Evolutionary conservation across 495 filamentous ascomycete species (phyloP).

Genomic region (Jackrogersella multiformis): DNA sequence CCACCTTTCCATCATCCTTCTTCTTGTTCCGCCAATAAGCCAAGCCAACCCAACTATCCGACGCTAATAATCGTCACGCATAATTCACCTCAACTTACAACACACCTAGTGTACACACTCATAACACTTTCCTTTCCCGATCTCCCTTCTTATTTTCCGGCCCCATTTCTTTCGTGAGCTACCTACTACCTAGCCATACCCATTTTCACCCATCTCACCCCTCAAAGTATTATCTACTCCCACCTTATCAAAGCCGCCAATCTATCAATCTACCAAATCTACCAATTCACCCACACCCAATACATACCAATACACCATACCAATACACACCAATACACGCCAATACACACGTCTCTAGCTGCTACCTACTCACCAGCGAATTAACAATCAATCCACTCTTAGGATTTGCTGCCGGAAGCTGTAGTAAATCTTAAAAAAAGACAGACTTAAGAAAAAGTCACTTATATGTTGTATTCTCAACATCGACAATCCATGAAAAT

Average conservation of each 20-base stretch:
- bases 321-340: too few species aligned
- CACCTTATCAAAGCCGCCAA: slow-evolving; percentile 27
- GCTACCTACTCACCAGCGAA: slow-evolving; percentile 20
- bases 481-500: slow-evolving; percentile 44
- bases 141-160: slow-evolving; percentile 5
- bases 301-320: too few species aligned
- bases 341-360: neutral
- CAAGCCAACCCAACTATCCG: neutral
- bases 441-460: slow-evolving; percentile 42
- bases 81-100: neutral
- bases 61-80: neutral
- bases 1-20: slow-evolving; percentile 7
- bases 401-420: slow-evolving; percentile 32
- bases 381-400: slow-evolving; percentile 16
- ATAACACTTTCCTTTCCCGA: too few species aligned
- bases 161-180: slow-evolving; percentile 7
- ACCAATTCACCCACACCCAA: neutral
- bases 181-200: neutral
- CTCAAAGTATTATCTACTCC: slow-evolving; percentile 23
- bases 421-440: slow-evolving; percentile 32
- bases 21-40: slow-evolving; percentile 16
- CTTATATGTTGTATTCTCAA: slow-evolving; percentile 50
- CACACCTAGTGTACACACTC: neutral
- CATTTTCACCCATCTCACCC: slow-evolving; percentile 8
- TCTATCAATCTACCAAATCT: slow-evolving; percentile 8